Conservation (phyloP, 2,329 filamentous ascomycete species). For the Rutstroemia sydowiana region DNA sequence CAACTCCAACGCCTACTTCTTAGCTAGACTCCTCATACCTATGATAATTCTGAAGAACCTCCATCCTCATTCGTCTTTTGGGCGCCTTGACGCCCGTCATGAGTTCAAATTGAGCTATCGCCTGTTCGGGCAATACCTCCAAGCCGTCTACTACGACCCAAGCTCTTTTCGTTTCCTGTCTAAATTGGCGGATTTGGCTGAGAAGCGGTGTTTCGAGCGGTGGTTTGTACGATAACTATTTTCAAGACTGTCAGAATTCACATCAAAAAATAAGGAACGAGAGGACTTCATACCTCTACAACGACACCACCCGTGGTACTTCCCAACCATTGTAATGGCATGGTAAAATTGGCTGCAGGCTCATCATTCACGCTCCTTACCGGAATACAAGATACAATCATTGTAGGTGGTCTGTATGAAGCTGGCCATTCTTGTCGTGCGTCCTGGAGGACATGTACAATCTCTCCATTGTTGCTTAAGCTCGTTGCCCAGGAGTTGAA, state of each 20-base stretch:
- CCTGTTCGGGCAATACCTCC: constrained; percentile 70
- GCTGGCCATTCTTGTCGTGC: constrained; percentile 57
- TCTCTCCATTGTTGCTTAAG: constrained; percentile 23
- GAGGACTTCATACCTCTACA: constrained; percentile 42
- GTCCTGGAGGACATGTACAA: constrained; percentile 45
- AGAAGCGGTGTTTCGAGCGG: constrained; percentile 65
- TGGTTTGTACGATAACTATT: constrained; percentile 54
- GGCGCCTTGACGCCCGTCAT: constrained; percentile 70
- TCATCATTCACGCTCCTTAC: constrained; percentile 57
- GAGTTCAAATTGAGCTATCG: constrained; percentile 73
- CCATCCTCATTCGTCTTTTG: constrained; percentile 56
- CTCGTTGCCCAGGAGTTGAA: constrained; percentile 47
- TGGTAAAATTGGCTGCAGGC: constrained; percentile 61
- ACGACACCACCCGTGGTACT: constrained; percentile 71
- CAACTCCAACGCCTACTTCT: neutral
- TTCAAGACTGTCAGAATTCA: neutral
- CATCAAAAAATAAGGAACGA: neutral
- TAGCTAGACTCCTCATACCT: constrained; percentile 17
- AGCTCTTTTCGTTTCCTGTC: constrained; percentile 45
- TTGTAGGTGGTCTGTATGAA: constrained; percentile 56
- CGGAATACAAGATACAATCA: constrained; percentile 71
- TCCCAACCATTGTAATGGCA: constrained; percentile 62
- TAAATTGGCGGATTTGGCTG: constrained; percentile 47
- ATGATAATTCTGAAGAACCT: constrained; percentile 26
- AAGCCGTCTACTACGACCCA: constrained; percentile 74